Base-by-base conservation (phyloP, 2,329 filamentous ascomycete genomes). In the Clarireedia homoeocarpa region DNA sequence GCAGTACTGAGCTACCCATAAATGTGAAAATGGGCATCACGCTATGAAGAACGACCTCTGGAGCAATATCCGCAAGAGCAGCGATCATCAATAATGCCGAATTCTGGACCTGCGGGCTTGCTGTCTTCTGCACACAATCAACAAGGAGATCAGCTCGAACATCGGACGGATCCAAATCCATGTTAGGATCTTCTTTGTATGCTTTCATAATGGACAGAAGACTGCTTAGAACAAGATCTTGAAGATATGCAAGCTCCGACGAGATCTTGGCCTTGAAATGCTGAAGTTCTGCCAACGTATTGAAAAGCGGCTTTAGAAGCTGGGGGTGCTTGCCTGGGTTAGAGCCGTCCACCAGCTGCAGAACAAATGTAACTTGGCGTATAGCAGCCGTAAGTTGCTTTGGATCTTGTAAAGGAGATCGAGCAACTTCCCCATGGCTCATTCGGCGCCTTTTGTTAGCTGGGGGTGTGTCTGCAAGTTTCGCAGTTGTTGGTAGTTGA, bases 21-120 rank as follows among this genome's bases (percentile, higher is more conserved):
- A 97, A 96, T 0, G 94, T 97, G 73, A 99, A 99, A 52, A 99
- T 92, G 12, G 94, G 94, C 94, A 99, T 99, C 53, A 99, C 89
- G 64, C 91, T 96, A 72, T 99, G 92, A 56, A 99, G 78, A 3
- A 99, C 89, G 48, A 95, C 76, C 69, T 96, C 91, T 0, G 95
- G 94, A 0, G 90, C 89, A 63, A 91, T 88, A 40, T 86, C 86
- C 23, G 94, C 92, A 42, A 99, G 77, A 56, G 85, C 87, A 24
- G 92, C 91, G 57, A 97, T 89, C 26, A 99, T 77, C 7, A 97
- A 81, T 14, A 99, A 77, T 4, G 94, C 91, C 5, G 87, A 85
- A 67, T 95, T 96, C 69, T 97, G 95, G 6, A 99, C 91, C 61
- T 96, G 90, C 0, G 91, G 91, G 70, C 88, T 96, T 26, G 89